Percentiles rank a stretch among this genome's conserved stretches.
These are phyloP conservation scores for Trichoderma virens DNA, from an alignment of 495 filamentous ascomycete species.

Conservation along the genomic window DNA sequence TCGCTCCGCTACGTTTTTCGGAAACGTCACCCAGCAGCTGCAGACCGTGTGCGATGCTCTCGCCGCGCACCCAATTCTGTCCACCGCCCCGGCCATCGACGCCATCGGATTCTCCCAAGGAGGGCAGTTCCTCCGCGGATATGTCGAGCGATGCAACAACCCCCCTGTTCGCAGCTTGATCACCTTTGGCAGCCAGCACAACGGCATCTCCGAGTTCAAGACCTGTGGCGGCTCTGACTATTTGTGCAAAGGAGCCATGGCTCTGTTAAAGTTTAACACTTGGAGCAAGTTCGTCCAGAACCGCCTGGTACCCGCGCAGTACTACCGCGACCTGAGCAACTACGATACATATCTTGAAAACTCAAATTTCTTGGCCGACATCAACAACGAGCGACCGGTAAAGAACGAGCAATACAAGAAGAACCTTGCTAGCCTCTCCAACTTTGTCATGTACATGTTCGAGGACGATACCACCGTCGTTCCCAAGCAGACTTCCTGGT, in stretches of 20 bases:
- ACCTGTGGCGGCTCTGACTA: slow-evolving; percentile 59
- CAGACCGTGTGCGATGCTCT: slow-evolving; percentile 73
- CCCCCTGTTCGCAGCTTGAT: slow-evolving; percentile 76
- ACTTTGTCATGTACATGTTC: slow-evolving; percentile 87
- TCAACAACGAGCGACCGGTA: slow-evolving; percentile 79
- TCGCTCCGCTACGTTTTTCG: slow-evolving; percentile 78
- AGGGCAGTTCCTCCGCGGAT: slow-evolving; percentile 91
- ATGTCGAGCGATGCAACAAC: slow-evolving; percentile 80
- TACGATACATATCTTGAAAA: slow-evolving; percentile 67
- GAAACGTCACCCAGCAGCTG: slow-evolving; percentile 79
- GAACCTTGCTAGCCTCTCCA: slow-evolving; percentile 61
- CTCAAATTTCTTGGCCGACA: slow-evolving; percentile 94
- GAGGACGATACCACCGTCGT: slow-evolving; percentile 77
- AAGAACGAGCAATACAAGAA: slow-evolving; percentile 72
- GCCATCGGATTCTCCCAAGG: slow-evolving; percentile 93
- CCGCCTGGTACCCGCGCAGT: slow-evolving; percentile 85
- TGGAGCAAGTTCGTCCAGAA: slow-evolving; percentile 72
- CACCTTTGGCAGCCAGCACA: slow-evolving; percentile 91
- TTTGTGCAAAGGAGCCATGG: slow-evolving; percentile 70
- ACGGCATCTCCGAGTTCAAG: slow-evolving; percentile 78
- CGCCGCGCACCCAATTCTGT: slow-evolving; percentile 66
- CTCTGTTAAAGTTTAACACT: slow-evolving; percentile 60
- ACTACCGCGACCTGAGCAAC: slow-evolving; percentile 72
- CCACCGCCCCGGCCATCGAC: slow-evolving; percentile 73
- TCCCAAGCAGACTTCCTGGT: slow-evolving; percentile 88